Percentiles rank a stretch among this genome's conserved stretches.
phyloP scores from a whole-genome alignment of 2,329 filamentous ascomycete species.

The Alternaria infectoria region DNA sequence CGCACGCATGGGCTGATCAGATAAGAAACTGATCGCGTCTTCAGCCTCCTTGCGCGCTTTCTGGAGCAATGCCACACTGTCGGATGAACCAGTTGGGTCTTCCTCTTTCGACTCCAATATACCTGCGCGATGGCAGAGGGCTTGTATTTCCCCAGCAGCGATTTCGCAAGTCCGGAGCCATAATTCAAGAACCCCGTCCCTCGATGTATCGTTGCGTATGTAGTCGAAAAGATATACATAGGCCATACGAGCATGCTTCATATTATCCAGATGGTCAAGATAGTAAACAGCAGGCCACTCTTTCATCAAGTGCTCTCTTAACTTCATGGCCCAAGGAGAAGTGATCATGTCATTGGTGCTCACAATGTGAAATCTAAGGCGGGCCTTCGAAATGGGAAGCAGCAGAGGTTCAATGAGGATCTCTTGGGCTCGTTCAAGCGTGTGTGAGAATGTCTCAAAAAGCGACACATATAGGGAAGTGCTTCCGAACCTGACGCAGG shows the following conservation, averaged over 20 bases:
- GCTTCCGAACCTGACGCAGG: background rate
- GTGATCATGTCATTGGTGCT: background rate
- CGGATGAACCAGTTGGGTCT: background rate
- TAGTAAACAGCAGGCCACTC: background rate
- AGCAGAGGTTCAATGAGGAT: constrained; percentile 2
- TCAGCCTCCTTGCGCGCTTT: constrained; percentile 6
- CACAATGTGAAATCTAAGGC: background rate
- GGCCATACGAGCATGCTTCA: background rate
- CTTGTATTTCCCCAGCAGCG: background rate
- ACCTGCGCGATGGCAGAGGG: background rate
- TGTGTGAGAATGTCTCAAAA: background rate
- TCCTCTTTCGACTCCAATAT: background rate
- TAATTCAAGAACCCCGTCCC: background rate
- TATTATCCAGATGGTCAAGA: background rate
- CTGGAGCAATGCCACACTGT: background rate
- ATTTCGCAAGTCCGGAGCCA: background rate
- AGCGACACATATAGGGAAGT: background rate
- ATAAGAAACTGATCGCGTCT: constrained; percentile 1
- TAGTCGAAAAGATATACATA: background rate
- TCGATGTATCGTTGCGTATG: background rate
- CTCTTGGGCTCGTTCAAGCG: constrained; percentile 2
- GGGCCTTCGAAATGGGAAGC: background rate
- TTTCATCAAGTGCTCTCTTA: background rate
- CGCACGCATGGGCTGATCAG: background rate
- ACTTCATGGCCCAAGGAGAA: background rate